Evolutionary conservation across 2,329 filamentous ascomycete genomes (phyloP).

Genomic region (Sporothrix pseudoabietina): DNA sequence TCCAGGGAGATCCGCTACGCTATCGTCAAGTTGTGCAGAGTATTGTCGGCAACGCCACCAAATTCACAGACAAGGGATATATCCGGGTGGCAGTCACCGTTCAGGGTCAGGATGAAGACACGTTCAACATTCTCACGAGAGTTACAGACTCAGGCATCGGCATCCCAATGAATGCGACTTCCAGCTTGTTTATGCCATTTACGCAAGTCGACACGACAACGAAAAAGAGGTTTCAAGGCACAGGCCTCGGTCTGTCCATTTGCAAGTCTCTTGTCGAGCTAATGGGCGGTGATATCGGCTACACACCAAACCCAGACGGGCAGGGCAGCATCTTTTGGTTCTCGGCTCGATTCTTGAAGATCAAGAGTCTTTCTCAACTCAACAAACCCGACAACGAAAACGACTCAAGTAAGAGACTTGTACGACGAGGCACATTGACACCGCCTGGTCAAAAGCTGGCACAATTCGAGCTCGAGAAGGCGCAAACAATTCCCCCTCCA

Average conservation of each 20-base stretch:
- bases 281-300: slow-evolving; percentile 96
- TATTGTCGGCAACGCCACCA: slow-evolving; percentile 61
- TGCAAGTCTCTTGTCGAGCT: slow-evolving; percentile 91
- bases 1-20: slow-evolving; percentile 60
- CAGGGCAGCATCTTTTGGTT: slow-evolving; percentile 95
- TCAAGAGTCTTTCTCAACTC: slow-evolving; percentile 41
- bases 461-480: slow-evolving; percentile 24
- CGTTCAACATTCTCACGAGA: slow-evolving; percentile 54
- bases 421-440: slow-evolving; percentile 1
- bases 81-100: slow-evolving; percentile 50
- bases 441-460: slow-evolving; percentile 17
- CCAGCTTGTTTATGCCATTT: slow-evolving; percentile 83
- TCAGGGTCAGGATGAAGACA: slow-evolving; percentile 46
- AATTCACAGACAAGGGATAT: slow-evolving; percentile 61
- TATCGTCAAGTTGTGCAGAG: slow-evolving; percentile 66
- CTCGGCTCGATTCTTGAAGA: slow-evolving; percentile 56
- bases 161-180: slow-evolving; percentile 64
- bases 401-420: not conserved
- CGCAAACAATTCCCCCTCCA: slow-evolving; percentile 8
- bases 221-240: slow-evolving; percentile 92
- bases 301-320: slow-evolving; percentile 80
- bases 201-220: slow-evolving; percentile 96
- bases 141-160: slow-evolving; percentile 81
- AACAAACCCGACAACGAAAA: slow-evolving; percentile 19
- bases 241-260: slow-evolving; percentile 89